Evolutionary conservation across 1,139 yeast species (phyloP).

Genomic region (Saccharomyces hybrid): DNA sequence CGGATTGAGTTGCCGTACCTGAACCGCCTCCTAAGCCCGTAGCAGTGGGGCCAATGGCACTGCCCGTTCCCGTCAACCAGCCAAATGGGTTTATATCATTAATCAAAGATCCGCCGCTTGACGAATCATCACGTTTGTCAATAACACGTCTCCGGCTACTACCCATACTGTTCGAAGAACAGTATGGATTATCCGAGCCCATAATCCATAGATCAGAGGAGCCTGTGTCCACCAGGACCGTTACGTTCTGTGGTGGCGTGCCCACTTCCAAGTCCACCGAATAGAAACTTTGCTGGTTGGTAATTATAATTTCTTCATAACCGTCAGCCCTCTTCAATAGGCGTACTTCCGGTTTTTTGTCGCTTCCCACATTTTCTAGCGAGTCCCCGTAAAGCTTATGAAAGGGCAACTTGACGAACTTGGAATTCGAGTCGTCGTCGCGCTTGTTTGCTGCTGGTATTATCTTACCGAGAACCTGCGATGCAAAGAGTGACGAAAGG

Average conservation of each 20-base stretch:
- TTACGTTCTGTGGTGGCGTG: constrained; percentile 44
- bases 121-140: not conserved
- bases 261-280: constrained; percentile 39
- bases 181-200: constrained; percentile 22
- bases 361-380: constrained; percentile 5
- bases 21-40: constrained; percentile 8
- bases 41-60: constrained; percentile 1
- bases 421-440: not conserved
- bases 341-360: constrained; percentile 2
- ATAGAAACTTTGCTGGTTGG: constrained; percentile 25
- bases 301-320: constrained; percentile 17
- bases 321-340: constrained; percentile 14
- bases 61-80: constrained; percentile 4
- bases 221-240: constrained; percentile 61
- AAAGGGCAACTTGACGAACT: constrained; percentile 7
- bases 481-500: not conserved
- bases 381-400: constrained; percentile 8
- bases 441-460: not conserved
- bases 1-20: constrained; percentile 3
- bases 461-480: not conserved
- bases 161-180: constrained; percentile 8
- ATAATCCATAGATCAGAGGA: constrained; percentile 68
- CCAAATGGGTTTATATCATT: constrained; percentile 1
- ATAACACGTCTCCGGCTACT: not conserved
- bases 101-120: not conserved